These are phyloP conservation scores for Ascochyta lentis DNA, from an alignment of 2,329 filamentous ascomycete genomes.

Conservation along the genomic window DNA sequence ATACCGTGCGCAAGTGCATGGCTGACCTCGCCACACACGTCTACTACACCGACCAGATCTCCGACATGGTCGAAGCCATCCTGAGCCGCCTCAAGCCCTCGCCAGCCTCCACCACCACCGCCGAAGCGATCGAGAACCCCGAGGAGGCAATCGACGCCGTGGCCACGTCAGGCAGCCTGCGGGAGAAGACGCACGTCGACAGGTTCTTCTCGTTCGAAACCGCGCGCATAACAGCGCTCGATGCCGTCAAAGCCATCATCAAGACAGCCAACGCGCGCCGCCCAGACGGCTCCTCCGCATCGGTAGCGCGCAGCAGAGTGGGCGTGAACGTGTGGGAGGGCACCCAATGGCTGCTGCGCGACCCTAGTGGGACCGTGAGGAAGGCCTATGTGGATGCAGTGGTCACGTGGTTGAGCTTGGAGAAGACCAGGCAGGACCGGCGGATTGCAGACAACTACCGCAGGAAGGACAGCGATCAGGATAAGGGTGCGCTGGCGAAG, in stretches of 20 bases:
- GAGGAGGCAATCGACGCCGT: conserved; percentile 56
- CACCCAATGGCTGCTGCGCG: conserved; percentile 90
- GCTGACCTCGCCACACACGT: conserved; percentile 92
- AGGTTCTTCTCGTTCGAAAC: conserved; percentile 69
- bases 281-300: conserved; percentile 51
- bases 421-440: conserved; percentile 72
- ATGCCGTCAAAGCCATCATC: conserved; percentile 82
- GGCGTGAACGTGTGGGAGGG: conserved; percentile 90
- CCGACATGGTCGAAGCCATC: conserved; percentile 89
- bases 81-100: conserved; percentile 77
- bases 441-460: conserved; percentile 65
- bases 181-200: conserved; percentile 61
- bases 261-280: conserved; percentile 72
- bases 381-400: conserved; percentile 86
- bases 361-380: conserved; percentile 77
- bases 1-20: conserved; percentile 79
- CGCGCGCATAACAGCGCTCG: conserved; percentile 70
- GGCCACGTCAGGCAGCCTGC: conserved; percentile 56
- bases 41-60: conserved; percentile 95
- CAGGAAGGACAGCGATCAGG: conserved; percentile 51
- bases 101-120: conserved; percentile 52
- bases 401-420: conserved; percentile 82
- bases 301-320: conserved; percentile 75
- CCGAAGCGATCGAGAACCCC: conserved; percentile 60
- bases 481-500: conserved; percentile 56